phyloP scores from a whole-genome alignment of 2,329 filamentous ascomycete species.

The Colletotrichum aenigma region DNA sequence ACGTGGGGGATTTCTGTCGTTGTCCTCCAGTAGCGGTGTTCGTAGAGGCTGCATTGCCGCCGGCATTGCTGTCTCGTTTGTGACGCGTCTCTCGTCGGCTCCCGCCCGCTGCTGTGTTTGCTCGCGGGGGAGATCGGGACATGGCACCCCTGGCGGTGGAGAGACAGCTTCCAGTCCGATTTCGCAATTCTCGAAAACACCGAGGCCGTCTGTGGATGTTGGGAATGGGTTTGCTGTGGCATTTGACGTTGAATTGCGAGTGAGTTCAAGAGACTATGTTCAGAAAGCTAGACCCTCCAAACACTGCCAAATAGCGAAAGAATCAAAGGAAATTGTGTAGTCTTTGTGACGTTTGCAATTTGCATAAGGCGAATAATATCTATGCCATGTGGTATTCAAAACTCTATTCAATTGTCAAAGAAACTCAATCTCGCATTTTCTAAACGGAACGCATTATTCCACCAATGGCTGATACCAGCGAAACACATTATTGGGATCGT shows the following conservation, averaged over 20 bases:
- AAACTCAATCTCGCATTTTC: neutral
- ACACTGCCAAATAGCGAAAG: neutral
- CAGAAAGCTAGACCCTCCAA: neutral
- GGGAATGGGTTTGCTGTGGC: neutral
- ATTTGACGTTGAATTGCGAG: neutral
- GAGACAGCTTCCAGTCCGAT: neutral
- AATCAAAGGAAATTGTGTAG: neutral
- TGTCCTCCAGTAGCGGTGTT: neutral
- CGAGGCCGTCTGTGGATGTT: neutral
- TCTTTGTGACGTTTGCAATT: neutral
- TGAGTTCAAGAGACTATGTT: neutral
- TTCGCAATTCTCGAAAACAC: neutral
- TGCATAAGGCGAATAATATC: neutral
- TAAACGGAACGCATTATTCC: neutral
- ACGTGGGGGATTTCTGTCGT: neutral
- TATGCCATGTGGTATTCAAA: neutral
- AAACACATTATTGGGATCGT: constrained; percentile 40
- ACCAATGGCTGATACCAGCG: constrained; percentile 13
- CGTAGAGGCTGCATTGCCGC: neutral
- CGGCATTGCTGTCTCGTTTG: neutral
- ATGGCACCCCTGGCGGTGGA: neutral
- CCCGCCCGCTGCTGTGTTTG: neutral
- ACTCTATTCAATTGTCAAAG: neutral
- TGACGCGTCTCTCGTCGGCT: neutral
- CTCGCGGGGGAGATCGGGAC: neutral